phyloP scores from a whole-genome alignment of 176 grass and related monocot genomes.

The Aegilops bicornis region DNA sequence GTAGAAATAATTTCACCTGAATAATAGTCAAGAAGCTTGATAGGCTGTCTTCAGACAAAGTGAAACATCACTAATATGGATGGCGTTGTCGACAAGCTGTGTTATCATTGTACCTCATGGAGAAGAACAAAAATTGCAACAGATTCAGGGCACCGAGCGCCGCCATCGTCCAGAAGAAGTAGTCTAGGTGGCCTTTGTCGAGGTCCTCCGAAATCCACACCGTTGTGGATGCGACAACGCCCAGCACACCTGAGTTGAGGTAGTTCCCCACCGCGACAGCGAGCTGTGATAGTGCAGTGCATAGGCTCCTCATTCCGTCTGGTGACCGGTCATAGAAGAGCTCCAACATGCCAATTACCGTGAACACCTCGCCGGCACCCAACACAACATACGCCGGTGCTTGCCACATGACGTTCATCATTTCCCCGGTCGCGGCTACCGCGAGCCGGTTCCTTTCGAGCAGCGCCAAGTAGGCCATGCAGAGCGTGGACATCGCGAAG shows the following conservation, averaged over 20 bases:
- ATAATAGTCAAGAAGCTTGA: too few species aligned
- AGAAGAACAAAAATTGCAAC: neutral
- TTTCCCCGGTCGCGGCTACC: neutral
- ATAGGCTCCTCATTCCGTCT: slow-evolving; percentile 23
- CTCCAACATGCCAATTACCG: neutral
- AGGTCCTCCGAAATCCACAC: slow-evolving; percentile 64
- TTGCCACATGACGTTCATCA: slow-evolving; percentile 37
- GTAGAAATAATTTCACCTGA: too few species aligned
- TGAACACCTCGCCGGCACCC: slow-evolving; percentile 23
- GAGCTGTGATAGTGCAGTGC: slow-evolving; percentile 33
- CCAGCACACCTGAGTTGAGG: slow-evolving; percentile 53
- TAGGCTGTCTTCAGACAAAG: too few species aligned
- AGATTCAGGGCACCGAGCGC: slow-evolving; percentile 48
- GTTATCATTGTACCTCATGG: too few species aligned
- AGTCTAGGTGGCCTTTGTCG: slow-evolving; percentile 58
- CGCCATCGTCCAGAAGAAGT: slow-evolving; percentile 54
- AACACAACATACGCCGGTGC: slow-evolving; percentile 26
- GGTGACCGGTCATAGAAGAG: slow-evolving; percentile 25
- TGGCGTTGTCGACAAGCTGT: too few species aligned
- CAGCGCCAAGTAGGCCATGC: slow-evolving; percentile 28
- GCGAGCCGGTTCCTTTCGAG: slow-evolving; percentile 43
- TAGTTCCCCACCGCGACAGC: slow-evolving; percentile 52
- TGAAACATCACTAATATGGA: too few species aligned
- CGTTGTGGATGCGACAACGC: too few species aligned
- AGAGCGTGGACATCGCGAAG: slow-evolving; percentile 26